A percentile compares a stretch with the other conserved stretches of the same genome.
phyloP scores from a whole-genome alignment of 306 rosid genomes.

The Cucumis sativus region DNA sequence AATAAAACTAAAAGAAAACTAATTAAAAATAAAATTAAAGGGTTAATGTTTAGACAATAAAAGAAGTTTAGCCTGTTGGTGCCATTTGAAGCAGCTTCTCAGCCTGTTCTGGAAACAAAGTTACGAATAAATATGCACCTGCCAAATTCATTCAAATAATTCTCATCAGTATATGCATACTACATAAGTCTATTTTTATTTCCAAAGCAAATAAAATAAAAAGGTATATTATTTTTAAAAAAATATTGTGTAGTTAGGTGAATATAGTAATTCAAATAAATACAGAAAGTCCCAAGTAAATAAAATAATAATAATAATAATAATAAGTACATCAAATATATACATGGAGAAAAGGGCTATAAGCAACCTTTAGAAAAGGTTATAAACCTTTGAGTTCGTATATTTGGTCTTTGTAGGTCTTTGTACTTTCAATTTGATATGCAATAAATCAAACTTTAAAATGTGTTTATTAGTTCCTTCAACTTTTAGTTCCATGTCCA shows the following conservation, averaged over 20 bases:
- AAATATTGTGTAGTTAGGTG: no score
- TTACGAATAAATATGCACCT: conserved; percentile 81
- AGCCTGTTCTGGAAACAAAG: conserved; percentile 95
- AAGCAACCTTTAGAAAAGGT: no score
- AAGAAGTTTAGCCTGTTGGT: conserved; percentile 29
- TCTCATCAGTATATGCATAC: neutral
- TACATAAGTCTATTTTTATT: neutral
- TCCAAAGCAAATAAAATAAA: no score
- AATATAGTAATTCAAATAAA: no score
- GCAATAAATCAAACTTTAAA: no score
- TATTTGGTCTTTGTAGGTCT: no score
- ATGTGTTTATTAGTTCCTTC: neutral
- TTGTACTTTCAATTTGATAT: no score
- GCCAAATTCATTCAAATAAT: conserved; percentile 18
- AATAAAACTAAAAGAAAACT: neutral
- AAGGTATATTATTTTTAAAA: neutral
- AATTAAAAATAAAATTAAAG: neutral
- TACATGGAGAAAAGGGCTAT: no score
- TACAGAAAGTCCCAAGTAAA: no score
- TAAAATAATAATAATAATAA: no score
- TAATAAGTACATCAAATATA: no score
- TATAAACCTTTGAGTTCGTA: no score
- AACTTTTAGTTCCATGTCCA: neutral
- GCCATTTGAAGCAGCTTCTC: conserved; percentile 62
- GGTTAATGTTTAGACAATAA: neutral